phyloP scores from a whole-genome alignment of 306 rosid genomes.

The Prunus kanzakura region DNA sequence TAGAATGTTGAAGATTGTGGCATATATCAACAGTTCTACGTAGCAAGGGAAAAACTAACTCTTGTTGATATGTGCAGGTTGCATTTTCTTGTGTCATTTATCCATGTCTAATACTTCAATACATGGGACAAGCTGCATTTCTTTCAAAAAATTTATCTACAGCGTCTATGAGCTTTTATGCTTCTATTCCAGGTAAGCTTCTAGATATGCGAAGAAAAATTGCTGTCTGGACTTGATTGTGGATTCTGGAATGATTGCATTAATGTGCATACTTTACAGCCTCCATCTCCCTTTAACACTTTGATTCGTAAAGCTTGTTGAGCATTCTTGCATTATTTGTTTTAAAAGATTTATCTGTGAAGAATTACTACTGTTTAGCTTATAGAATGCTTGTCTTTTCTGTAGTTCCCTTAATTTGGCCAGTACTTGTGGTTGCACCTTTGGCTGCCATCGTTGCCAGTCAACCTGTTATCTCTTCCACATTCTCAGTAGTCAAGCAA shows the following conservation, averaged over 20 bases:
- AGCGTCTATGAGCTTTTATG: constrained; percentile 68
- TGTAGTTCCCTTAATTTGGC: constrained; percentile 78
- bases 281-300: not conserved
- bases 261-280: not conserved
- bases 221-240: not conserved
- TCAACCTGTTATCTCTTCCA: constrained; percentile 68
- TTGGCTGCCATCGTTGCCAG: constrained; percentile 67
- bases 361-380: constrained; percentile 7
- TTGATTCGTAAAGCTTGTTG: not conserved
- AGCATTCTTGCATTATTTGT: constrained; percentile 2
- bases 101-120: constrained; percentile 80
- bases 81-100: constrained; percentile 60
- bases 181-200: constrained; percentile 81
- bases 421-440: constrained; percentile 61
- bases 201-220: constrained; percentile 13
- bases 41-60: constrained; percentile 8
- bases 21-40: not conserved
- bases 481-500: constrained; percentile 68
- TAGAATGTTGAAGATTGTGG: not conserved
- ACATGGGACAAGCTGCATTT: constrained; percentile 95
- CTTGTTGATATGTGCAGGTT: constrained; percentile 47
- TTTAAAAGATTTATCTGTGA: not conserved
- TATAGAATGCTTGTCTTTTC: constrained; percentile 34
- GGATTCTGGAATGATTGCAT: not conserved
- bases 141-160: constrained; percentile 72